Evolutionary conservation across 2,329 filamentous ascomycete genomes (phyloP).

Genomic region (Metarhizium sp.): DNA sequence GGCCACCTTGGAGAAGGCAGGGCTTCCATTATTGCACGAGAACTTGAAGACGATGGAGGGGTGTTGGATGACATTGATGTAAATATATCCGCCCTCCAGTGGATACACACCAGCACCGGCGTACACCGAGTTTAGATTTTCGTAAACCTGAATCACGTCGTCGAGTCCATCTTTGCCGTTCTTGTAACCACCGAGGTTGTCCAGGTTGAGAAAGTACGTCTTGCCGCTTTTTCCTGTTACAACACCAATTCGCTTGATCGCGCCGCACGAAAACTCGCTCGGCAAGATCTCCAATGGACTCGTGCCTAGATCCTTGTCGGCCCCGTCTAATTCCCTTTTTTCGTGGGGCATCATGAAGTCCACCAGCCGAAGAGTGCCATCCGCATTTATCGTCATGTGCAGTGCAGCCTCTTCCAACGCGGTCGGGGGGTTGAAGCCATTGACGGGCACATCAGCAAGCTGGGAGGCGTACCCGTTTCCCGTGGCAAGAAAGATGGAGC

Average conservation of each 20-base stretch:
- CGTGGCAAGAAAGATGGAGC: slow-evolving; percentile 28
- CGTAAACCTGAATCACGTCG: slow-evolving; percentile 34
- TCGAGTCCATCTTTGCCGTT: slow-evolving; percentile 27
- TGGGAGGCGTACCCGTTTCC: slow-evolving; percentile 33
- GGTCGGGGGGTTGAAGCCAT: slow-evolving; percentile 27
- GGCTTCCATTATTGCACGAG: slow-evolving; percentile 38
- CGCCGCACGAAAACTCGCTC: slow-evolving; percentile 31
- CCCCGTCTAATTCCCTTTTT: slow-evolving; percentile 38
- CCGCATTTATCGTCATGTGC: slow-evolving; percentile 30
- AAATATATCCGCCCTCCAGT: slow-evolving; percentile 38
- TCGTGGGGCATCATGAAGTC: slow-evolving; percentile 16
- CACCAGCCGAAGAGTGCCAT: slow-evolving; percentile 32
- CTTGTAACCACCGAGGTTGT: slow-evolving; percentile 30
- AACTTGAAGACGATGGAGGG: slow-evolving; percentile 50
- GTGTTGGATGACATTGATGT: slow-evolving; percentile 42
- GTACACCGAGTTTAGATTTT: slow-evolving; percentile 35
- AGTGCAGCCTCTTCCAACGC: slow-evolving; percentile 36
- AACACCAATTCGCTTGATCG: slow-evolving; percentile 36
- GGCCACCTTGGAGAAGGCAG: slow-evolving; percentile 44
- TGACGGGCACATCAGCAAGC: slow-evolving; percentile 25
- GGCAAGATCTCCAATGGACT: slow-evolving; percentile 33
- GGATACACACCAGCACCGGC: slow-evolving; percentile 38
- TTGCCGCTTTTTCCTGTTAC: slow-evolving; percentile 42
- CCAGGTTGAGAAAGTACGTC: slow-evolving; percentile 33
- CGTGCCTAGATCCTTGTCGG: slow-evolving; percentile 40